A percentile compares a stretch with the other conserved stretches of the same genome.
Conservation (phyloP, 2,329 filamentous ascomycete genomes). For the Aureobasidium namibiae region DNA sequence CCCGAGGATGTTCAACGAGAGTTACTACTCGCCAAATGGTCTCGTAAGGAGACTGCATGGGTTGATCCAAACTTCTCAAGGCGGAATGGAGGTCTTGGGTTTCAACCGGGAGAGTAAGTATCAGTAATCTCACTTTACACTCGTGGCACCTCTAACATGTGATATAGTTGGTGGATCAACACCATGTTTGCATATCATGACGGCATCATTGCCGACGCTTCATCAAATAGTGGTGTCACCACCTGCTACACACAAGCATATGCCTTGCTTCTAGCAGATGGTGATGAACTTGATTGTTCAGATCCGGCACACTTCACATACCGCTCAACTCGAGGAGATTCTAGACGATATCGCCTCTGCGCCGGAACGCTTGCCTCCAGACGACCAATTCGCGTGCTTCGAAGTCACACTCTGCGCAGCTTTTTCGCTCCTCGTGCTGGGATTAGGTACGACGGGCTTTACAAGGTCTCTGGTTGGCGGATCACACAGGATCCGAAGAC, state of each 20-base stretch:
- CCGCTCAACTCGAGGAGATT: slow-evolving; percentile 30
- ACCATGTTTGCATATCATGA: slow-evolving; percentile 38
- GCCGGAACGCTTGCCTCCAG: slow-evolving; percentile 33
- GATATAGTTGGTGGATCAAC: slow-evolving; percentile 42
- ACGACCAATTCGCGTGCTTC: slow-evolving; percentile 35
- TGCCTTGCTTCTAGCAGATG: slow-evolving; percentile 35
- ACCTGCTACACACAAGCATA: slow-evolving; percentile 36
- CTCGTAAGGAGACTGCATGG: slow-evolving; percentile 21
- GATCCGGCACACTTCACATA: slow-evolving; percentile 34
- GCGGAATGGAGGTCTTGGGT: slow-evolving; percentile 34
- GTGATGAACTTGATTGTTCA: slow-evolving; percentile 30
- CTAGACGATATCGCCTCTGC: slow-evolving; percentile 37
- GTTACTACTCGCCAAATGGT: slow-evolving; percentile 26
- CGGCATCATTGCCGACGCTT: slow-evolving; percentile 38
- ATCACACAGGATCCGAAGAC: slow-evolving; percentile 24
- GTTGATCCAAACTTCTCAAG: slow-evolving; percentile 28
- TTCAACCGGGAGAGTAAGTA: slow-evolving; percentile 38
- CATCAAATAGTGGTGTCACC: slow-evolving; percentile 35
- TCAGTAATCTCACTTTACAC: too few relatives aligned
- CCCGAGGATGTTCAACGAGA: slow-evolving; percentile 31
- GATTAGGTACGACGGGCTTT: slow-evolving; percentile 42
- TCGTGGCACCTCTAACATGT: background rate
- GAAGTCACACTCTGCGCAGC: slow-evolving; percentile 36
- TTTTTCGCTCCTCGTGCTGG: slow-evolving; percentile 40
- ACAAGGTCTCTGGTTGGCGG: slow-evolving; percentile 34